Conservation (phyloP, 2,329 filamentous ascomycete species). For the Pseudogymnoascus destructans region DNA sequence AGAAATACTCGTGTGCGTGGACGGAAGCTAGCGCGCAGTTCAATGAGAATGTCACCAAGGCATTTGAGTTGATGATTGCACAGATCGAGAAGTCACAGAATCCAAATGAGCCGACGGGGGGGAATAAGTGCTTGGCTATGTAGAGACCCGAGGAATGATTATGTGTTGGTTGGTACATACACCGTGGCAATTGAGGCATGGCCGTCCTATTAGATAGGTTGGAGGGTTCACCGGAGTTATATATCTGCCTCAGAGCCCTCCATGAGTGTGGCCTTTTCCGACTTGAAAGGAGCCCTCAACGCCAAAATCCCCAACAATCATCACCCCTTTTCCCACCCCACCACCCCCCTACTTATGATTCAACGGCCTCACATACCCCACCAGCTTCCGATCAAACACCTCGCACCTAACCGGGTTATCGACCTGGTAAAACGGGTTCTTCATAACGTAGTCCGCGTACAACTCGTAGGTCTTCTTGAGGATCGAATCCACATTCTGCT, state of each 20-base stretch:
- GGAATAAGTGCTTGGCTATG: conserved; percentile 78
- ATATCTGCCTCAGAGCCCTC: background rate
- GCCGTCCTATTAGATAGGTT: background rate
- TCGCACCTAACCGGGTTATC: conserved; percentile 97
- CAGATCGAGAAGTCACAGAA: conserved; percentile 94
- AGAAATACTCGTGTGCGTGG: conserved; percentile 84
- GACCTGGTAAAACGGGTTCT: conserved; percentile 96
- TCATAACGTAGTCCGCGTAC: conserved; percentile 97
- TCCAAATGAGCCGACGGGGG: conserved; percentile 67
- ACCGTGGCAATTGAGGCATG: background rate
- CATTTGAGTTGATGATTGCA: conserved; percentile 85
- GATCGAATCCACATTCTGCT: conserved; percentile 67
- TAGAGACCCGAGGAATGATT: conserved; percentile 30
- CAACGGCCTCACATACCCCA: conserved; percentile 64
- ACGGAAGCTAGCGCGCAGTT: conserved; percentile 90
- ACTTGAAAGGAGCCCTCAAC: background rate
- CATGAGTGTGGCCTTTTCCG: background rate
- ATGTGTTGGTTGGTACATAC: background rate
- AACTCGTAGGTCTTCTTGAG: conserved; percentile 83
- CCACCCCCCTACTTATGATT: conserved; percentile 43
- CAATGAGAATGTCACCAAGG: conserved; percentile 84
- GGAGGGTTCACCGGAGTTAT: background rate
- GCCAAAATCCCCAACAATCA: background rate
- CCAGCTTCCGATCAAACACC: conserved; percentile 78
- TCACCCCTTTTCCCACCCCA: conserved; percentile 12